Evolutionary conservation across 257 asterid species (phyloP), one percentile per base, ranked within the genome.

Genomic region (Ophiorrhiza pumila): DNA sequence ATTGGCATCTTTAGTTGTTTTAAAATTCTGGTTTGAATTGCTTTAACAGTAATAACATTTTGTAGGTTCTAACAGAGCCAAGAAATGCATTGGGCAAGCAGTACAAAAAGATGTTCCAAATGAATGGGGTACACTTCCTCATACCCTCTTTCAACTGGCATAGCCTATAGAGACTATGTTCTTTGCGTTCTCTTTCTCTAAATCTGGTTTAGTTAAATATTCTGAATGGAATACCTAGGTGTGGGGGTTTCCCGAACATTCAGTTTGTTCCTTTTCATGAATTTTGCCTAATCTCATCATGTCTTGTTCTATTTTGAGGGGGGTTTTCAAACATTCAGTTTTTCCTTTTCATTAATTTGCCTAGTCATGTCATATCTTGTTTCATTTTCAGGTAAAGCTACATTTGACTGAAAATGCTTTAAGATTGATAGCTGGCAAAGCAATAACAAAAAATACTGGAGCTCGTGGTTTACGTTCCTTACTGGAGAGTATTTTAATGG

Each of bases 31-130:
- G 46, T 76, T 43, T 74, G 73, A 45, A 6, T n/a, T 22, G 71
- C 72, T 34, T 71, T 29, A 47, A 72, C 49, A n/a, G 46, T 60
- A 66, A 27, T 20, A 18, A 1, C 67, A 12, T 71, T 53, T 75
- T 69, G 69, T 82, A 95, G 99, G 99, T 95, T 78, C 83, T 95
- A 68, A 92, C 96, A 1, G 97, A 95, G 92, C 99, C 99, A 35
- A 95, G 89, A 79, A 95, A 92, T 74, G 97, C 99, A 6, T 74
- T 95, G 67, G 97, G 98, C 71, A 95, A 95, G 91, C 99, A 95
- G 83, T 95, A 95, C 64, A 92, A 82, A 76, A 95, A 95, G 84
- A 79, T 95, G 99, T 95, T 95, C 85, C 92, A 84, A 75, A 95
- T 95, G 99, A 95, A 95, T 61, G 91, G 89, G 80, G 99, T 89